phyloP scores from a whole-genome alignment of 208 protist species.

The Leptomonas seymouri region DNA sequence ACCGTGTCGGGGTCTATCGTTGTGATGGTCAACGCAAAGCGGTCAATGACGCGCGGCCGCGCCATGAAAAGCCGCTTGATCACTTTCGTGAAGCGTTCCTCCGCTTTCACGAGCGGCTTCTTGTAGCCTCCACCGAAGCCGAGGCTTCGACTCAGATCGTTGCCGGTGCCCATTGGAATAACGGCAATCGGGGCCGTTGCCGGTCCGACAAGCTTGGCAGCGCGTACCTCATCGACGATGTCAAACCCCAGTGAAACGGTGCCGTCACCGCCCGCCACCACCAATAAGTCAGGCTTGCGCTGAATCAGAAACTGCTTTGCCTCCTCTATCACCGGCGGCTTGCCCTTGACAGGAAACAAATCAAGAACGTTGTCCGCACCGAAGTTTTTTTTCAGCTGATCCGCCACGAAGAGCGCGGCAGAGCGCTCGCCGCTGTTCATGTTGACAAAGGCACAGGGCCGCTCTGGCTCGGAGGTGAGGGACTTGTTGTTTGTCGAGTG shows the following conservation, averaged over 20 bases:
- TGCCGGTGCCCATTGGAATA: slow-evolving; percentile 74
- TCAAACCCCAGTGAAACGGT: slow-evolving; percentile 61
- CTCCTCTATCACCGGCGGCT: slow-evolving; percentile 42
- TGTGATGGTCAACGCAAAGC: slow-evolving; percentile 37
- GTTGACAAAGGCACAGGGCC: slow-evolving; percentile 49
- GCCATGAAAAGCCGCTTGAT: slow-evolving; percentile 23
- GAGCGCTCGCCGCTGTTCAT: slow-evolving; percentile 51
- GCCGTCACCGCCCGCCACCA: slow-evolving; percentile 69
- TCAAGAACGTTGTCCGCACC: slow-evolving; percentile 53
- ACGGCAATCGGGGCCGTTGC: slow-evolving; percentile 36
- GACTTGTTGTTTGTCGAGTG: slow-evolving; percentile 25
- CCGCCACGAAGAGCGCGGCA: slow-evolving; percentile 47
- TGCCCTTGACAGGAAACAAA: slow-evolving; percentile 42
- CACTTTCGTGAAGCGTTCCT: slow-evolving; percentile 39
- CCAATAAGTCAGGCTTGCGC: slow-evolving; percentile 40
- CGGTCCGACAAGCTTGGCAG: slow-evolving; percentile 29
- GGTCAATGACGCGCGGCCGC: slow-evolving; percentile 38
- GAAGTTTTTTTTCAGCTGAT: slow-evolving; percentile 41
- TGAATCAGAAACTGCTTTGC: slow-evolving; percentile 46
- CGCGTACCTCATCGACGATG: slow-evolving; percentile 48
- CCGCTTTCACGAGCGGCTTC: slow-evolving; percentile 39
- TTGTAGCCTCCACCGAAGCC: slow-evolving; percentile 70
- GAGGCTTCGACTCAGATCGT: slow-evolving; percentile 66
- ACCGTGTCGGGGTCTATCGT: slow-evolving; percentile 6
- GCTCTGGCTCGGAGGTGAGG: slow-evolving; percentile 9